Conservation (phyloP, 257 asterid genomes). For the Lantana camara region DNA sequence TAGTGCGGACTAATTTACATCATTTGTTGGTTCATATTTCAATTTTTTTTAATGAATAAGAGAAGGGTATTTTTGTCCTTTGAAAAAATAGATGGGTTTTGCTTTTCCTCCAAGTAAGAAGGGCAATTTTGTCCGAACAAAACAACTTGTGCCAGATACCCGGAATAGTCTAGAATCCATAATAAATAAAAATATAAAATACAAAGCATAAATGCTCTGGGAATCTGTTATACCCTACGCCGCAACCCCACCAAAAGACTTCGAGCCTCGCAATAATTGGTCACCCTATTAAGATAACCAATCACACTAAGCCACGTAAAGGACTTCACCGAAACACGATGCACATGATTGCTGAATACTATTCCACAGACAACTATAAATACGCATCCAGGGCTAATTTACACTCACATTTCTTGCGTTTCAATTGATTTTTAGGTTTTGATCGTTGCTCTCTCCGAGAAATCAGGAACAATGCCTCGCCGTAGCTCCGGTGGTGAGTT, state of each 20-base stretch:
- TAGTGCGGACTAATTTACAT: too few species aligned
- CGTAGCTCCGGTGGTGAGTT: conserved; percentile 72
- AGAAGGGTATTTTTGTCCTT: not conserved
- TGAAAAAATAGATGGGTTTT: not conserved
- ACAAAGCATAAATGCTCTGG: not conserved
- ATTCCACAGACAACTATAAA: conserved; percentile 8
- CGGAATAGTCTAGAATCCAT: not conserved
- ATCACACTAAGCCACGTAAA: conserved; percentile 14
- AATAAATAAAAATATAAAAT: not conserved
- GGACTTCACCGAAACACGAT: not conserved
- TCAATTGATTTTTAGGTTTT: conserved; percentile 23
- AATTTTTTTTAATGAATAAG: too few species aligned
- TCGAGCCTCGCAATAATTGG: not conserved
- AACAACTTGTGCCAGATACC: not conserved
- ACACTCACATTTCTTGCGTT: not conserved
- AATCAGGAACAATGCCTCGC: conserved; percentile 55
- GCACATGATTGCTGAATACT: not conserved
- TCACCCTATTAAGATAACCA: not conserved
- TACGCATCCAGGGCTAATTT: conserved; percentile 4
- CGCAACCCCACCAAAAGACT: not conserved
- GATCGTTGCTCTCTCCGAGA: not conserved
- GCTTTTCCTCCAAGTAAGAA: not conserved
- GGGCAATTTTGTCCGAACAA: not conserved
- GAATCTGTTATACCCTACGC: not conserved
- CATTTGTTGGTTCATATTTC: too few species aligned